phyloP scores from a whole-genome alignment of 225 moss, liverwort and hornwort species.

The Anthoceros angustus region DNA sequence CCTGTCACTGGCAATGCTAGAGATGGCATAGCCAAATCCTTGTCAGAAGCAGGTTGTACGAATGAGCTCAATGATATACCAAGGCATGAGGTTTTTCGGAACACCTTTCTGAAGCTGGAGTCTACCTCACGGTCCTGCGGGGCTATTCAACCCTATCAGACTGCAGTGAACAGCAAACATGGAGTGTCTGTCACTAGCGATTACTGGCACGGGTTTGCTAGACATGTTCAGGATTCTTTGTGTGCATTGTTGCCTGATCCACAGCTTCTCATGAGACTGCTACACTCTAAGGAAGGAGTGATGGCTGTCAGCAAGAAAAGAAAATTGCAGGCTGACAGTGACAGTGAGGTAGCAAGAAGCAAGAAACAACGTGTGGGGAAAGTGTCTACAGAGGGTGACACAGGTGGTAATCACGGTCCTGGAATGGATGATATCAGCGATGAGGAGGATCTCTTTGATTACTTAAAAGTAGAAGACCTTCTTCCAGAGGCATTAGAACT shows the following conservation, averaged over 20 bases:
- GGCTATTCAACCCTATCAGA: not conserved
- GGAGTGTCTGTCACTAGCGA: not conserved
- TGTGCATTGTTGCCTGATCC: not conserved
- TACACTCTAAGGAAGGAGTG: not conserved
- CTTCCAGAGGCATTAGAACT: slow-evolving; percentile 8
- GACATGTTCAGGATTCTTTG: slow-evolving; percentile 2
- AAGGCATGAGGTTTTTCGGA: not conserved
- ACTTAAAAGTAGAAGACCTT: slow-evolving; percentile 50
- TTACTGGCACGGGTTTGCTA: not conserved
- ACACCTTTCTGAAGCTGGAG: not conserved
- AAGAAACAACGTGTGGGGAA: not conserved
- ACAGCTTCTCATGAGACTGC: not conserved
- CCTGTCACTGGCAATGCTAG: not conserved
- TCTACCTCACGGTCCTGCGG: not conserved
- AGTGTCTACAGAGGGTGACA: not conserved
- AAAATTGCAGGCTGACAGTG: not conserved
- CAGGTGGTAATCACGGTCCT: not conserved
- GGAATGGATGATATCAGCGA: not conserved
- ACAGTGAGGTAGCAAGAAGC: not conserved
- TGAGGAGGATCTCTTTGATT: slow-evolving; percentile 22
- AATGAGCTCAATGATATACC: not conserved
- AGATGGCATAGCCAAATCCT: not conserved
- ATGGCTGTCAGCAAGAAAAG: not conserved
- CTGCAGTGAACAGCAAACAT: not conserved
- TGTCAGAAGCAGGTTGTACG: slow-evolving; percentile 3